Base-by-base conservation (phyloP, 169 alveolate species). In the Amoebophrya sp. region DNA sequence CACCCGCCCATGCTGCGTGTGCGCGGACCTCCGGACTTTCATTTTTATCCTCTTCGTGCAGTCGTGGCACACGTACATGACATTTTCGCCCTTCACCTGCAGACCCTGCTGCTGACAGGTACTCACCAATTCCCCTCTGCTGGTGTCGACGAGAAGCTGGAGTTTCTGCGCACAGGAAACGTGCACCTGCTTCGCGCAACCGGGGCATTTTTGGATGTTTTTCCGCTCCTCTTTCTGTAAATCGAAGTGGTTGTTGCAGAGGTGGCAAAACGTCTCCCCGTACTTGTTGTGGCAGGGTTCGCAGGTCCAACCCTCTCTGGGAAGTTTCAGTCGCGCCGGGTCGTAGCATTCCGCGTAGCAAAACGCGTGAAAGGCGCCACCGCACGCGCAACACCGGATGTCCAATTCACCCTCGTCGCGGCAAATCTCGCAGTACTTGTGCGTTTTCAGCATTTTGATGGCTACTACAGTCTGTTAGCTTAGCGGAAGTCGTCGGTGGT, bases 351-450 rank as follows among this genome's bases (percentile, higher is more conserved):
- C 38, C 32, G 35, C 83, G 35, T 66, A 66, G 32, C 83, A 66
- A 25, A 66, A 66, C 38, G 83, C 83, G 83, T 66, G 83, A 25
- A 66, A 66, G 35, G 39, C 83, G 29, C 83, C 83, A 25, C 83
- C 83, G 83, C 83, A 66, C 32, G 83, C 83, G 35, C 10, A 0
- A 25, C 83, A 66, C 32, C 83, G 83, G 1, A 66, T 66, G 35
- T 66, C 83, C 35, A 66, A 25, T 0, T 66, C 83, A 25, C 83
- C 83, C 18, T 66, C 83, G 35, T 66, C 83, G 29, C 83, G 83
- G 83, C 83, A 66, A n/a, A 66, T 66, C 83, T 66, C 83, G 35
- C 83, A 66, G 35, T 66, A 66, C 83, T 66, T 66, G 83, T 66
- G 83, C 29, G 32, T 12, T 0, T 25, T 2, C 12, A 66, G 35